phyloP scores from a whole-genome alignment of 1,139 yeast genomes.

The Nakaseomyces uthaithaninus region DNA sequence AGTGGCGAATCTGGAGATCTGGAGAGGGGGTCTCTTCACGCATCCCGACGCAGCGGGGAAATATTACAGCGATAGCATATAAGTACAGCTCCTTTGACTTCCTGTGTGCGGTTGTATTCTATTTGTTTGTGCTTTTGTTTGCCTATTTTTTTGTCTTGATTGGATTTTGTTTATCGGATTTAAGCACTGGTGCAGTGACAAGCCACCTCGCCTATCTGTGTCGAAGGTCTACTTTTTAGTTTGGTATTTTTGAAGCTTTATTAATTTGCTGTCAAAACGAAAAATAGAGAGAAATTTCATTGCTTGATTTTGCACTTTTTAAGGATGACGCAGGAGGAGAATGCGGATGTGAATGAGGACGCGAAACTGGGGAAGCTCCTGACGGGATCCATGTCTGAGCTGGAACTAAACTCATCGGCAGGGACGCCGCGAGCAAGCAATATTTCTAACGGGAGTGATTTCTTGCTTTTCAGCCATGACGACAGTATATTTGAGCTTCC shows the following conservation, averaged over 20 bases:
- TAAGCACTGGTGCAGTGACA: too few species aligned
- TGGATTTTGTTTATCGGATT: neutral
- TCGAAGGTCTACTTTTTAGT: too few species aligned
- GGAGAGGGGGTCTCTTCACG: too few species aligned
- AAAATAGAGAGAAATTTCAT: too few species aligned
- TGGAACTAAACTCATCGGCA: constrained; percentile 1
- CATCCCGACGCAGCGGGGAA: too few species aligned
- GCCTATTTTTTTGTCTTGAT: neutral
- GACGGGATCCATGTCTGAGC: constrained; percentile 1
- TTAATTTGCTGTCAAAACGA: too few species aligned
- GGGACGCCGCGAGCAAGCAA: neutral
- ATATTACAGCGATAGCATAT: too few species aligned
- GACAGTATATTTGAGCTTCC: constrained; percentile 5
- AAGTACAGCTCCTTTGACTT: too few species aligned
- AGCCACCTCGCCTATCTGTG: too few species aligned
- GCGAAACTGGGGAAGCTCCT: neutral
- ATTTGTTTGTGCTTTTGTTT: neutral
- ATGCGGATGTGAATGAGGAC: constrained; percentile 1
- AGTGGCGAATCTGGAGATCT: too few species aligned
- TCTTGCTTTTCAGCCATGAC: neutral
- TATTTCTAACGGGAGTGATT: constrained; percentile 1
- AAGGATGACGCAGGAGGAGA: constrained; percentile 1
- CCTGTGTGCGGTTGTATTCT: neutral
- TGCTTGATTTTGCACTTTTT: too few species aligned
- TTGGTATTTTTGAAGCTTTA: too few species aligned